A percentile compares a stretch with the other conserved stretches of the same genome.
Evolutionary conservation across 31 red algal genomes (phyloP).

Genomic region (Odonthalia washingtoniensis): DNA sequence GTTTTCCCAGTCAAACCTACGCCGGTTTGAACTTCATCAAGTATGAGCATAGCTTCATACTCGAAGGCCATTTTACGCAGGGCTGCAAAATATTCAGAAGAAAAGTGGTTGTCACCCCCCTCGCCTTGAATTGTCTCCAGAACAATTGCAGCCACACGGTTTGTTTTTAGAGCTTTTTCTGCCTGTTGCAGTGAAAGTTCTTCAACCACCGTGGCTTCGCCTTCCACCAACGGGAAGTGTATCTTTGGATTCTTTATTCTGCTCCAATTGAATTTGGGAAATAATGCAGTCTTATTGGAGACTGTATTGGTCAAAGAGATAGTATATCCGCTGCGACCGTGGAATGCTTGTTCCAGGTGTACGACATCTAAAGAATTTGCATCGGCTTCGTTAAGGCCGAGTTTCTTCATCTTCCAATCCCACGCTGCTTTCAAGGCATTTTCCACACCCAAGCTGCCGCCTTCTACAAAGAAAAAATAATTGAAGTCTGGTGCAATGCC

Average conservation of each 20-base stretch:
- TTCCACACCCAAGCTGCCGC: constrained; percentile 2
- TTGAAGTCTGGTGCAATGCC: constrained; percentile 2
- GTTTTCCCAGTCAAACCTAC: constrained; percentile 68
- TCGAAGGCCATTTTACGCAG: constrained; percentile 65
- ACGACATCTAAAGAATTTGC: background rate
- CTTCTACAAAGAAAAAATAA: constrained; percentile 5
- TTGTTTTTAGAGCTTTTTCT: background rate
- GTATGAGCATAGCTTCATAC: constrained; percentile 70
- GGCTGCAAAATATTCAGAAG: constrained; percentile 41
- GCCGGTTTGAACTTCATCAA: constrained; percentile 87
- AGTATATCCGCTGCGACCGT: constrained; percentile 19
- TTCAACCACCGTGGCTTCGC: constrained; percentile 15
- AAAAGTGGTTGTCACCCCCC: constrained; percentile 63
- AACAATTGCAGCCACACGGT: constrained; percentile 68
- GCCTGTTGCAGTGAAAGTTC: constrained; percentile 1
- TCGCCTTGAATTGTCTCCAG: constrained; percentile 84
- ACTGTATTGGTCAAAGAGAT: constrained; percentile 5
- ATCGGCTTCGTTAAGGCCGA: background rate
- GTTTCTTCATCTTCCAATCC: constrained; percentile 1
- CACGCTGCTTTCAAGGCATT: constrained; percentile 13
- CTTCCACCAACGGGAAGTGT: constrained; percentile 3
- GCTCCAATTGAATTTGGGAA: constrained; percentile 7
- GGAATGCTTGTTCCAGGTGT: constrained; percentile 2
- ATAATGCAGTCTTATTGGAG: background rate
- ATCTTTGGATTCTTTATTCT: constrained; percentile 8